These are phyloP conservation scores for Polyplosphaeria fusca DNA, from an alignment of 495 filamentous ascomycete species.

Conservation along the genomic window DNA sequence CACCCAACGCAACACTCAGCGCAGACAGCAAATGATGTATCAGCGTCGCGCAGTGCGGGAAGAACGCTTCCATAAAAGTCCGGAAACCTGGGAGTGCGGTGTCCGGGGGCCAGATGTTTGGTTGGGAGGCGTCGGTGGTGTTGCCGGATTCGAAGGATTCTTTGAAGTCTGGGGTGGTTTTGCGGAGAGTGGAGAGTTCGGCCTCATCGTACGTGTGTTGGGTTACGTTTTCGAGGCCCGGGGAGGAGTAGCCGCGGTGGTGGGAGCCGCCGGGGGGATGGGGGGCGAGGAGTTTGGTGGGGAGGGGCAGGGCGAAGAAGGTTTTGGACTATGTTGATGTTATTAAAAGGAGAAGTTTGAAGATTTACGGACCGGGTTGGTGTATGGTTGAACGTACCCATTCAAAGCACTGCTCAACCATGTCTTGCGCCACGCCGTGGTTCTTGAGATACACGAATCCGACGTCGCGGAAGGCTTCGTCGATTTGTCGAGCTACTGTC, in stretches of 20 bases:
- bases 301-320: conserved; percentile 48
- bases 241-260: conserved; percentile 66
- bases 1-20: conserved; percentile 25
- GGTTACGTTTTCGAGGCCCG: conserved; percentile 63
- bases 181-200: conserved; percentile 42
- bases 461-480: conserved; percentile 27
- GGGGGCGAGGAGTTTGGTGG: conserved; percentile 54
- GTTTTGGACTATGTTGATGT: conserved; percentile 6
- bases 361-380: too few species aligned
- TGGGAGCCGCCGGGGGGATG: conserved; percentile 56
- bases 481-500: conserved; percentile 19
- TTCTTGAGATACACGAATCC: conserved; percentile 35
- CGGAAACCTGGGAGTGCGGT: conserved; percentile 58
- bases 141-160: conserved; percentile 69
- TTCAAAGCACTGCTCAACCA: conserved; percentile 31
- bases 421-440: conserved; percentile 24
- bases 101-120: conserved; percentile 65
- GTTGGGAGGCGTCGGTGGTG: conserved; percentile 52
- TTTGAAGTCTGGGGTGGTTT: conserved; percentile 45
- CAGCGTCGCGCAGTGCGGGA: conserved; percentile 39
- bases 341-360: background rate
- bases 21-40: conserved; percentile 26
- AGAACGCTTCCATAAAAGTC: conserved; percentile 56
- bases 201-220: conserved; percentile 55
- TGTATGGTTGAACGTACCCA: too few species aligned